Evolutionary conservation across 306 rosid species (phyloP), one percentile per base, ranked within the genome.

Genomic region (Erythrophleum fordii): DNA sequence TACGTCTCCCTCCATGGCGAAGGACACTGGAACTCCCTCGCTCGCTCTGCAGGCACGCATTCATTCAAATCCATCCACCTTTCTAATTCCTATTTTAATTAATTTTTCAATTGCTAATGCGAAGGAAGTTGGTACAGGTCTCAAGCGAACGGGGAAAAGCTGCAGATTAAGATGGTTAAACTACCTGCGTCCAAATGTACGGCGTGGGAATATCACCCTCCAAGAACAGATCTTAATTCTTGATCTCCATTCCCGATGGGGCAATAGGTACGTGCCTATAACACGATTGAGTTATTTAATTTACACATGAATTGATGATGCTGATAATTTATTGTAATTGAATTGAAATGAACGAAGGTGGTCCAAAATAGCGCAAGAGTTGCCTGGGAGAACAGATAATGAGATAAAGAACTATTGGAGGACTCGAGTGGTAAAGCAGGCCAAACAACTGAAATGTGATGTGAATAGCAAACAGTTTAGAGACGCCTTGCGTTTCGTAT

Each of bases 321-420:
- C 17, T 58, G 65, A 58, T 58, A 5, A 0, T n/a, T 22, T 6
- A 8, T 6, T 22, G 10, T 56, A 12, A 3, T 1, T 11, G 66
- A 18, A 65, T 64, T 46, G 51, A 46, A 39, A 39, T 70, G 44
- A 10, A 69, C 73, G 67, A 17, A 95, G 99, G 89, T 95, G 99
- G 99, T 93, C 99, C 25, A 95, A 90, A 75, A 95, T 95, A 75
- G 99, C 98, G 9, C 93, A 93, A 44, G 87, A 71, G 48, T 73
- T 95, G 80, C 98, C 99, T 0, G 99, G 99, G 0, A 89, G 99
- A 79, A 93, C 98, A 6, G 99, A 95, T 80, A 95, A 95, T 31
- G 99, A 95, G 84, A 90, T 95, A 28, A 95, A 95, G 81, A 95
- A 95, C 77, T 95, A 90, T 44, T 95, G 99, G 99, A 91, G 99